Conservation (phyloP, 257 asterid species). For the Rhazya stricta region DNA sequence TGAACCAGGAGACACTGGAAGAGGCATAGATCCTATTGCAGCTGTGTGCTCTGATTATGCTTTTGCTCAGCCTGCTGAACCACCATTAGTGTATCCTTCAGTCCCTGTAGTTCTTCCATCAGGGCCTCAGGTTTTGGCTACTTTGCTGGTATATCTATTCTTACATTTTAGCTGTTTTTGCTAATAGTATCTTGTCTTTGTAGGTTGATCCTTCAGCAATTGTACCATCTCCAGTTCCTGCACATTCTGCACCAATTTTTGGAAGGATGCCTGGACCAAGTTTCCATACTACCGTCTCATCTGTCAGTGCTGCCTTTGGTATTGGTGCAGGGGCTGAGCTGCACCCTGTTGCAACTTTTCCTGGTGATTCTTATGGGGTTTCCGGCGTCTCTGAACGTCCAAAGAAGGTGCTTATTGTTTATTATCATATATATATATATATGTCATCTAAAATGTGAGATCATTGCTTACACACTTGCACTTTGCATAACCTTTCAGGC, state of each 20-base stretch:
- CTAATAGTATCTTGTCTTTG: conserved; percentile 19
- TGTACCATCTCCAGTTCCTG: conserved; percentile 59
- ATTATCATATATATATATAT: not conserved
- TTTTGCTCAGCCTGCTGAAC: conserved; percentile 57
- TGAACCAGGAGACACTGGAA: conserved; percentile 43
- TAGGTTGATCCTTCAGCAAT: conserved; percentile 65
- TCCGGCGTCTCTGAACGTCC: conserved; percentile 68
- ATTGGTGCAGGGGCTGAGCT: conserved; percentile 53
- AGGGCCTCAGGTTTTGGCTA: conserved; percentile 58
- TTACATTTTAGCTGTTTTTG: conserved; percentile 7
- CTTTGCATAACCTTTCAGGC: conserved; percentile 51
- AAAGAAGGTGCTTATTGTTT: conserved; percentile 51
- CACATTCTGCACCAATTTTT: conserved; percentile 54
- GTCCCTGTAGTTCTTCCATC: conserved; percentile 46
- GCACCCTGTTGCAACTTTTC: conserved; percentile 52
- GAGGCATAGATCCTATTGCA: conserved; percentile 49
- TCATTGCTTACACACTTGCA: conserved; percentile 17
- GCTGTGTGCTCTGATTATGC: conserved; percentile 52
- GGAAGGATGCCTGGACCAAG: conserved; percentile 54
- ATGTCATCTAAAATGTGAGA: not conserved
- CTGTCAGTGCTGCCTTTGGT: conserved; percentile 57
- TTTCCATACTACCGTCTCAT: conserved; percentile 58
- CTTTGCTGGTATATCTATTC: conserved; percentile 14
- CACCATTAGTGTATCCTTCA: conserved; percentile 54
- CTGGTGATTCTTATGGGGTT: conserved; percentile 64